These are phyloP conservation scores for Ambrosia hybrid DNA, from an alignment of 140 eudicot genomes.

Conservation along the genomic window DNA sequence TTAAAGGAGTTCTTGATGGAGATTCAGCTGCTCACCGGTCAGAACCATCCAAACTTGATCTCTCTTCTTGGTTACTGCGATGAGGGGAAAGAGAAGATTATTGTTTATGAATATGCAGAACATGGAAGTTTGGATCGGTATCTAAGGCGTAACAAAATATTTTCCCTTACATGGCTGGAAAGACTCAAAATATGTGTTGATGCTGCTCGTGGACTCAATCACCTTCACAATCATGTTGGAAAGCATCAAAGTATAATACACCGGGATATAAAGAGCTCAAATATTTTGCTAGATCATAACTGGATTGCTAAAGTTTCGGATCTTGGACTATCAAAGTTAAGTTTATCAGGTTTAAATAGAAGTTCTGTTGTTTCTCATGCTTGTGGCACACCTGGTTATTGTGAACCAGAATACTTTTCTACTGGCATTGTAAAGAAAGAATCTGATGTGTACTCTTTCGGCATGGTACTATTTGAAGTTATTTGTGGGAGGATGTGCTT, in stretches of 20 bases:
- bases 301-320: conserved; percentile 11
- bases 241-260: not conserved
- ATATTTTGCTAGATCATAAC: not conserved
- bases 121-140: not conserved
- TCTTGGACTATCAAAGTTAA: not conserved
- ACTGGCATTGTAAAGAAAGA: not conserved
- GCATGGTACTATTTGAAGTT: not conserved
- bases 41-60: conserved; percentile 5
- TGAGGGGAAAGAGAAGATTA: not conserved
- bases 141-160: not conserved
- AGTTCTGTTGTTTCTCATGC: not conserved
- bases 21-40: not conserved
- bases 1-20: conserved; percentile 4
- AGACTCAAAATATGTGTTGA: conserved; percentile 6
- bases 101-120: not conserved
- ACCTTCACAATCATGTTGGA: not conserved
- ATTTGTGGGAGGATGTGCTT: conserved; percentile 8
- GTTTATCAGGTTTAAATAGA: not conserved
- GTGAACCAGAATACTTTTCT: not conserved
- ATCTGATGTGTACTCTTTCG: not conserved
- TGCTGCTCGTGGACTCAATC: not conserved
- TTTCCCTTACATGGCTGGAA: not conserved
- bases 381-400: not conserved
- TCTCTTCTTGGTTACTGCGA: not conserved
- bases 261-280: not conserved